These are phyloP conservation scores for Lathyrus aphaca DNA, from an alignment of 306 rosid species.

Conservation along the genomic window DNA sequence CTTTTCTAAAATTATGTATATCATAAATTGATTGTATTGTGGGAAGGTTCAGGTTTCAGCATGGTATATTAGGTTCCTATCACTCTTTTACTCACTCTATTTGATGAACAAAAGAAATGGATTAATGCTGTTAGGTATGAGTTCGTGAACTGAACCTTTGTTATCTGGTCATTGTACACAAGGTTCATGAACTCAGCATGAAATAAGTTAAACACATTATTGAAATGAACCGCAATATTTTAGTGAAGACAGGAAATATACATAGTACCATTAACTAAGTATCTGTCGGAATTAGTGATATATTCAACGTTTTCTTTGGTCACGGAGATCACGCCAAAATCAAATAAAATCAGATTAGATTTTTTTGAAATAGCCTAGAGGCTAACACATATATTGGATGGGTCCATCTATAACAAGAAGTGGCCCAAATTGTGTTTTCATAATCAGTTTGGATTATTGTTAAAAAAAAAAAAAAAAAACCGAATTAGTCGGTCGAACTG, in stretches of 20 bases:
- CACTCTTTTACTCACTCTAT: too few relatives aligned
- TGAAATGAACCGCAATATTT: not conserved
- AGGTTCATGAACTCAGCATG: slow-evolving; percentile 4
- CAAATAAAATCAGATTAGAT: not conserved
- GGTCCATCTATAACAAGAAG: too few relatives aligned
- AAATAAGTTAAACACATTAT: not conserved
- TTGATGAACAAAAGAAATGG: not conserved
- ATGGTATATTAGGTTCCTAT: too few relatives aligned
- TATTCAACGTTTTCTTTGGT: not conserved
- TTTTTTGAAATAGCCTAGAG: too few relatives aligned
- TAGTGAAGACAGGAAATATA: not conserved
- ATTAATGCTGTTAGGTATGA: not conserved
- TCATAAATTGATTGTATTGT: too few relatives aligned
- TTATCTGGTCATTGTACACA: not conserved
- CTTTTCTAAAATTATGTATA: too few relatives aligned
- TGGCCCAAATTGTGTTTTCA: too few relatives aligned
- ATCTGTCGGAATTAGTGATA: not conserved
- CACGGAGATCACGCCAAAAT: not conserved
- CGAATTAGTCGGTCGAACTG: too few relatives aligned
- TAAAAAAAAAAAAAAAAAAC: too few relatives aligned
- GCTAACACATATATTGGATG: too few relatives aligned
- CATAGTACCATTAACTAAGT: not conserved
- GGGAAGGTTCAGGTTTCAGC: too few relatives aligned
- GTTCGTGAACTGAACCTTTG: slow-evolving; percentile 4
- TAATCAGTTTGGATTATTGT: too few relatives aligned